These are phyloP conservation scores for Populus ilicifolia DNA, from an alignment of 345 rosid species.

Conservation along the genomic window DNA sequence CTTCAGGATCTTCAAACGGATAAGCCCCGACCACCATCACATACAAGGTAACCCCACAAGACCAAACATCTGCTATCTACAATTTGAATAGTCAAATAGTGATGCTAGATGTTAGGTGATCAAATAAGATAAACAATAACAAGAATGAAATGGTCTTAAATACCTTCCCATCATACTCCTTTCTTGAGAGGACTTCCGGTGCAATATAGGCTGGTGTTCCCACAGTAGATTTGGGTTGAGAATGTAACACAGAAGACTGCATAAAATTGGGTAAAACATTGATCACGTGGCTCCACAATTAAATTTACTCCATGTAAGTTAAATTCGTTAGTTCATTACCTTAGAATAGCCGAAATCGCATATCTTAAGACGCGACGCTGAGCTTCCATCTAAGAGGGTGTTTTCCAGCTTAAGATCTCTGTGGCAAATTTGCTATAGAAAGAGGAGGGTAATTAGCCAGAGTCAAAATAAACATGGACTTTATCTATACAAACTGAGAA, in stretches of 20 bases:
- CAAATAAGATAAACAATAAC: background rate
- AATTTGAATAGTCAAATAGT: background rate
- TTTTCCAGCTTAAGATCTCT: conserved; percentile 28
- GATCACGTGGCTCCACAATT: background rate
- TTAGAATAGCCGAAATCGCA: conserved; percentile 28
- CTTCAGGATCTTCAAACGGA: conserved; percentile 30
- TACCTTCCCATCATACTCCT: conserved; percentile 28
- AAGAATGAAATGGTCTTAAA: background rate
- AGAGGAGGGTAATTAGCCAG: background rate
- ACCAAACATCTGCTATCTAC: conserved; percentile 30
- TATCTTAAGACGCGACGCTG: conserved; percentile 20
- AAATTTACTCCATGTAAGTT: background rate
- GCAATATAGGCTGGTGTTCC: conserved; percentile 29
- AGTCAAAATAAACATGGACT: background rate
- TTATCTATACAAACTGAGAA: too few relatives aligned
- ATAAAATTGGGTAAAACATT: background rate
- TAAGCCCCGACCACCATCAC: conserved; percentile 29
- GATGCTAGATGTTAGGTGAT: background rate
- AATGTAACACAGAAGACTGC: conserved; percentile 25
- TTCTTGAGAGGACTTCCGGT: conserved; percentile 24
- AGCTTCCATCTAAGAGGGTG: conserved; percentile 20
- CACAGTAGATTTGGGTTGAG: conserved; percentile 26
- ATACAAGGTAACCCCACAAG: conserved; percentile 29
- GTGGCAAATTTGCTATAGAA: conserved; percentile 25
- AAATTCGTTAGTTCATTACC: conserved; percentile 1